Evolutionary conservation across 1,284 basidiomycete genomes (phyloP), one percentile per base, ranked within the genome.

Genomic region (Ceratobasidium sp.): DNA sequence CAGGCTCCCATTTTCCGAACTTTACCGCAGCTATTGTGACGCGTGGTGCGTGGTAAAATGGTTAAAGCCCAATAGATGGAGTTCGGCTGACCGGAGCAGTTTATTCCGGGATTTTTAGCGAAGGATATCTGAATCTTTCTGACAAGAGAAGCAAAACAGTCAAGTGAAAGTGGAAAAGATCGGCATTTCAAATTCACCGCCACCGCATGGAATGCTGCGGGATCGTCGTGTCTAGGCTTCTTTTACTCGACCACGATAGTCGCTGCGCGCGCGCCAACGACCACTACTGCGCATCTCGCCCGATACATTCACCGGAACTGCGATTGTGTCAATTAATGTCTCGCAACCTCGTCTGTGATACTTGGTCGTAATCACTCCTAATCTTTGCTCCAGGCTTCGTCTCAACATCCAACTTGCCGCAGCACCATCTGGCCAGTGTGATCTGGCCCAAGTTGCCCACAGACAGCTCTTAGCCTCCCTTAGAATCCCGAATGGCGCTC

Each of bases 161-260:
- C 23, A 63, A 20, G 20, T 33, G 49, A 56, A 23, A 31, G 23
- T 3, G 20, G 2, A 10, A 42, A 7, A 20, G 66, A 54, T 53
- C 33, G 31, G 35, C 47, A 45, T 58, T 71, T 42, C 26, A 60
- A 71, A 71, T 71, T 39, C 66, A 74, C 47, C 39, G 60, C 71
- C 71, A 58, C 71, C 58, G 58, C 45, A 31, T 69, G 66, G 68
- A 71, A 31, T 71, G 33, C 54, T 71, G 58, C 71, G 47, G 58
- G 71, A 73, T 73, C 69, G 69, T 33, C 69, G 45, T 28, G 39
- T 17, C 39, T 47, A 31, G 39, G 56, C 39, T 39, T 60, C 61
- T 64, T 20, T 42, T 31, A 47, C 28, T 39, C 28, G 60, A 53
- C 68, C 54, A 53, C 66, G 23, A 71, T 26, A 39, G 56, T 54